phyloP scores from a whole-genome alignment of 2,329 filamentous ascomycete species.

The Dothidotthia symphoricarpi region DNA sequence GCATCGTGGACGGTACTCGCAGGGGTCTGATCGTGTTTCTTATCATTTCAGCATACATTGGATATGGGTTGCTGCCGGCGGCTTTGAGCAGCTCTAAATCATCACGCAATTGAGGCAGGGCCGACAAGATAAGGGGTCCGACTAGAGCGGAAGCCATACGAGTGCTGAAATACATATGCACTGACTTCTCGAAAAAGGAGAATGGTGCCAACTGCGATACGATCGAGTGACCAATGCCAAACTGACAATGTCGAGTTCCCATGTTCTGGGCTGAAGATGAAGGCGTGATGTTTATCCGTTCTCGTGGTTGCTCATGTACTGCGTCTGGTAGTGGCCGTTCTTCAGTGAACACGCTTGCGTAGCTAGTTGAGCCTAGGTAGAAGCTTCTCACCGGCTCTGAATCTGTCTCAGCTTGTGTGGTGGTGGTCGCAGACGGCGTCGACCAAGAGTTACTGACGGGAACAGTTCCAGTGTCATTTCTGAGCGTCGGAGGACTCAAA shows the following conservation, averaged over 20 bases:
- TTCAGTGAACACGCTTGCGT: constrained; percentile 37
- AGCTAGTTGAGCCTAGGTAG: constrained; percentile 39
- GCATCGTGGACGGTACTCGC: constrained; percentile 33
- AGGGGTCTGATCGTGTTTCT: constrained; percentile 32
- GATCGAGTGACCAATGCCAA: constrained; percentile 27
- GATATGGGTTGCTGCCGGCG: constrained; percentile 17
- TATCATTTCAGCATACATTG: constrained; percentile 33
- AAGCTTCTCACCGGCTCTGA: constrained; percentile 31
- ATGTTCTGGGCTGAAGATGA: constrained; percentile 17
- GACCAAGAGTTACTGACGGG: constrained; percentile 24
- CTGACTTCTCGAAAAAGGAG: constrained; percentile 28
- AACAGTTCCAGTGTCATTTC: constrained; percentile 22
- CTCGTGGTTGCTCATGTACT: constrained; percentile 31
- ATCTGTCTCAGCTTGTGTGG: constrained; percentile 14
- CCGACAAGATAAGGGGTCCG: constrained; percentile 31
- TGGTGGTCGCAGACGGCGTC: constrained; percentile 30
- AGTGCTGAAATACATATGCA: constrained; percentile 28
- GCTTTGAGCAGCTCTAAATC: constrained; percentile 29
- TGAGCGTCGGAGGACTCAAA: constrained; percentile 30
- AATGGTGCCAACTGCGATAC: constrained; percentile 33
- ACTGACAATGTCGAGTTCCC: constrained; percentile 32
- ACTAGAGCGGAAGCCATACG: constrained; percentile 28
- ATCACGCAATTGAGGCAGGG: constrained; percentile 31
- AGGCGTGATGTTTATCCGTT: constrained; percentile 23
- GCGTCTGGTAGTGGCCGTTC: constrained; percentile 31